Evolutionary conservation across 2,329 filamentous ascomycete species (phyloP), one percentile per base, ranked within the genome.

Genomic region (Cyclaneusma minus): DNA sequence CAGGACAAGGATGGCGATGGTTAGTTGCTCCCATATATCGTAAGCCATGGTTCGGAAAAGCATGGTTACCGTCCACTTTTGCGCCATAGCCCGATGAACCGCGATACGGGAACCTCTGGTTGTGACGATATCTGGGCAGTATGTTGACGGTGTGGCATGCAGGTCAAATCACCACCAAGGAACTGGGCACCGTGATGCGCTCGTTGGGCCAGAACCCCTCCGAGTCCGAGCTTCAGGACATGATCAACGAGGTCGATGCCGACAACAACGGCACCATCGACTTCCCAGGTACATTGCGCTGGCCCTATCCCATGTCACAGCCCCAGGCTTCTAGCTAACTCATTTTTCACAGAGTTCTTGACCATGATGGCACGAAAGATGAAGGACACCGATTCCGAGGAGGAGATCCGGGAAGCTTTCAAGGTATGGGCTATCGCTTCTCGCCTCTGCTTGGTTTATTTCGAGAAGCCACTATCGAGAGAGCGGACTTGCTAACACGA

Each of bases 341-440:
- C 28, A 39, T 19, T 17, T 13, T n/a, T 32, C 28, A 22, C 47
- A 87, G 81, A 89, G 51, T 89, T 89, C 57, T 63, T 89, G 35
- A 89, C 81, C 37, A 89, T 89, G 81, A 89, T 89, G 81, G 81
- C 81, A 33, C 72, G 81, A 48, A 89, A 89, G 62, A 89, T 89
- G 81, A 87, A 87, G 65, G 81, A 87, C 47, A 89, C 81, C 41
- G 81, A 89, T 50, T 87, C 80, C 25, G 81, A 89, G 57, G 81
- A 89, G 58, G 81, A 89, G 54, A 89, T 89, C 43, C 72, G 81
- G 44, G 81, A 87, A 54, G 80, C 80, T 9, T 87, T 87, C 69
- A 85, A 85, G 66, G 78, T 81, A 29, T 22, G 50, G 34, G 22
- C 16, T 16, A 6, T 9, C 13, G 11, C n/a, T 27, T 27, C 22